A percentile compares a stretch with the other conserved stretches of the same genome.
Conservation (phyloP, 495 filamentous ascomycete genomes). For the Penicillium maclennaniae region DNA sequence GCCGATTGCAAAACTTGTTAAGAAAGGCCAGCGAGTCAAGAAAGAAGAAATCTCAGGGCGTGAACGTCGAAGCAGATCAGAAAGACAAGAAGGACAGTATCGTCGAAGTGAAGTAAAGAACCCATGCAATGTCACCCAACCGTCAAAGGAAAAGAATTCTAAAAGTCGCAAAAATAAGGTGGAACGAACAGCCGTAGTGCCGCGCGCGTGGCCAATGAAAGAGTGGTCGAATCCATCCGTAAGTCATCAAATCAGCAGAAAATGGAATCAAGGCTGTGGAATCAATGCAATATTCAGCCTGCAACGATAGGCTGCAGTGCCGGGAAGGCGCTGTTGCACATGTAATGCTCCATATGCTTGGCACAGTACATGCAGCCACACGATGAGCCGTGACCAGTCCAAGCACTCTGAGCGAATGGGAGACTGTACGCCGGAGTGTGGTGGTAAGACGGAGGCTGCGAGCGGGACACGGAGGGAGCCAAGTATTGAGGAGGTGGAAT, state of each 20-base stretch:
- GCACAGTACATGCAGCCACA: conserved; percentile 68
- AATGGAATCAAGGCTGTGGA: conserved; percentile 3
- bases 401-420: conserved; percentile 54
- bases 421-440: conserved; percentile 49
- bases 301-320: conserved; percentile 55
- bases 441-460: conserved; percentile 51
- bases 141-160: conserved; percentile 26
- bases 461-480: conserved; percentile 36
- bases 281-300: conserved; percentile 13
- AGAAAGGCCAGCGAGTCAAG: conserved; percentile 19
- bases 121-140: conserved; percentile 29
- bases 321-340: conserved; percentile 56
- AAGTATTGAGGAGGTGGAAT: conserved; percentile 49
- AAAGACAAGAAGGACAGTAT: conserved; percentile 32
- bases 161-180: conserved; percentile 17
- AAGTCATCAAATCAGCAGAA: conserved; percentile 18
- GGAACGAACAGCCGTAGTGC: conserved; percentile 5
- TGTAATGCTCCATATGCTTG: conserved; percentile 61
- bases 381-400: conserved; percentile 58
- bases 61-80: conserved; percentile 29
- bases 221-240: conserved; percentile 15
- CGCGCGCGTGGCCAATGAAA: conserved; percentile 1
- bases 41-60: conserved; percentile 22
- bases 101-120: conserved; percentile 32
- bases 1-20: conserved; percentile 22